Evolutionary conservation across 306 rosid species (phyloP), one percentile per base, ranked within the genome.

Genomic region (Castanopsis chinensis): DNA sequence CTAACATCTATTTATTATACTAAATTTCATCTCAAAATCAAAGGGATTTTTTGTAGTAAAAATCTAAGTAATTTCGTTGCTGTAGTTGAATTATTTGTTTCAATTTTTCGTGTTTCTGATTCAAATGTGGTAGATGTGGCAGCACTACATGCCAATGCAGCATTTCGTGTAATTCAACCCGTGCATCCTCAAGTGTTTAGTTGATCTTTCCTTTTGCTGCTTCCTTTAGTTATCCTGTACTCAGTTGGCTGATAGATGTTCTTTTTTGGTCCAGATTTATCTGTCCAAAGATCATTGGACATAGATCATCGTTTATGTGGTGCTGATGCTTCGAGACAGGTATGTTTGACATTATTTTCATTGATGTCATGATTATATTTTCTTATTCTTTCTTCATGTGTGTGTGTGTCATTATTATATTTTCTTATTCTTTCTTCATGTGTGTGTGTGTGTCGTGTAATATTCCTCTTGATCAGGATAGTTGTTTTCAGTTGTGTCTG

Each of bases 231-330:
- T 69, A 43, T 83, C 57, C 25, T 25, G 71, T 71, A 28, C 68
- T 28, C 56, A 51, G n/a, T 54, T 73, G 76, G 72, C 33, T 75
- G 68, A 23, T 57, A 68, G 79, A 65, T 20, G 7, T 59, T 72
- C 53, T 54, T 10, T 27, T 10, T 54, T 67, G 78, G 74, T 86
- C 83, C 83, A 79, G 91, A 85, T 82, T 6, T 72, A 72, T 88
- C 90, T 78, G 82, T 79, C 5, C 90, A 89, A 79, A 84, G 91
- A 80, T 77, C 87, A 68, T 67, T 84, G 79, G 83, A 79, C 41
- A 80, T 76, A 84, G 80, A 77, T 63, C 60, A 54, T 75, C 23
- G 49, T 28, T 63, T 45, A 3, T 32, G 61, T 57, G 73, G 71
- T 69, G 76, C 72, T 73, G 82, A 78, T 79, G 68, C 85, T 70